phyloP scores from a whole-genome alignment of 306 rosid species.

The Aeschynomene evenia region DNA sequence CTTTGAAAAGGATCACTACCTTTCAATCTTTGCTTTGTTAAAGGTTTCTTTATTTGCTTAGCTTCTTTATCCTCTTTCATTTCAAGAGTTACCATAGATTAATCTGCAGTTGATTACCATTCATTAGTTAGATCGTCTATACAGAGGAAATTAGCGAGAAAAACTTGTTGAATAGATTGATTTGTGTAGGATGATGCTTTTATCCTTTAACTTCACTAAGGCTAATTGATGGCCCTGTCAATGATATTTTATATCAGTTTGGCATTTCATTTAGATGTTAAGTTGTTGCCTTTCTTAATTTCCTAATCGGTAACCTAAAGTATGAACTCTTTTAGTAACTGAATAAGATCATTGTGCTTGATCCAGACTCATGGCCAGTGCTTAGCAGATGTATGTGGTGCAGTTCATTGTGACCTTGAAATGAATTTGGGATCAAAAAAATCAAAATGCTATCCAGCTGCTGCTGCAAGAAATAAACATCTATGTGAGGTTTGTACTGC shows the following conservation, averaged over 20 bases:
- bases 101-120: background rate
- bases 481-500: slow-evolving; percentile 71
- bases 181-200: background rate
- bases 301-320: background rate
- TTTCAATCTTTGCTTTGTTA: background rate
- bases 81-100: background rate
- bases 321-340: slow-evolving; percentile 10
- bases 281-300: background rate
- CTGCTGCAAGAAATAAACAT: slow-evolving; percentile 67
- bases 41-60: background rate
- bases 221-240: background rate
- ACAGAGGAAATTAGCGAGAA: background rate
- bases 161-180: background rate
- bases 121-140: background rate
- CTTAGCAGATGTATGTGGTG: slow-evolving; percentile 78
- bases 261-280: background rate
- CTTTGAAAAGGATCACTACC: background rate
- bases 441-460: slow-evolving; percentile 78
- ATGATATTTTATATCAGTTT: background rate
- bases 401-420: slow-evolving; percentile 66
- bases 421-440: slow-evolving; percentile 49
- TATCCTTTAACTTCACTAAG: slow-evolving; percentile 1
- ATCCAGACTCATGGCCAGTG: slow-evolving; percentile 67
- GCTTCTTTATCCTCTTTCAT: background rate
- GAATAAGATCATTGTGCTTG: slow-evolving; percentile 35